Evolutionary conservation across 2,329 filamentous ascomycete genomes (phyloP), one percentile per base, ranked within the genome.

Genomic region (Westerdykella sp.): DNA sequence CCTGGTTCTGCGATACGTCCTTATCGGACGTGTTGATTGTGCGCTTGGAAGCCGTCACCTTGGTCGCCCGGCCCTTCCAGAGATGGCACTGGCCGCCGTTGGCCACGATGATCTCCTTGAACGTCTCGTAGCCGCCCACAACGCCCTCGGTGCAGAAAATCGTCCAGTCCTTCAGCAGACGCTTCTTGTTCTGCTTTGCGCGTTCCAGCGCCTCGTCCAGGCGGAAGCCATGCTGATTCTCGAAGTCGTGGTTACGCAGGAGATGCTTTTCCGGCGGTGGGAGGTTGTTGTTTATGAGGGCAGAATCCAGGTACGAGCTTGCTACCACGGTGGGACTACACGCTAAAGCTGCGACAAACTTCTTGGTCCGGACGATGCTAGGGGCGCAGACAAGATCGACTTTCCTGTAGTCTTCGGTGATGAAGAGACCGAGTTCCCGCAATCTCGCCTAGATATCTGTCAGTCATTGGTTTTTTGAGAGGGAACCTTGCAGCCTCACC

Each of bases 361-460:
- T 98, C 63, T 87, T 82, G 0, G 93, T 98, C 31, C 93, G 84
- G 28, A 96, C 80, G 48, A 97, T 81, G 34, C 81, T 79, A 1
- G 91, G 93, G 3, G 91, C 91, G 28, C 88, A 89, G 10, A 98
- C 78, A 62, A 95, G 87, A 56, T 91, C 87, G 62, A 87, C 93
- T 36, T 80, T 77, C 38, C 79, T 78, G 21, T 81, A 81, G 59
- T 95, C 86, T 54, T 84, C 77, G 4, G 87, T 84, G 16, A 95
- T 79, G 53, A 82, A 76, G 43, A 98, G 86, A 6, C 93, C 93
- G 30, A 97, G 71, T 37, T 85, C 80, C 47, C 90, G 85, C 43
- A 98, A 75, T 69, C 85, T 85, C 70, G 77, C 83, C 87, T 94
- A 32, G n/a, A 34, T 9, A 4, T 31, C 11, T 22, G 38, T 48